Evolutionary conservation across 371 early-diverging fungal species (phyloP).

Genomic region (Choanephora cucurbitarum): DNA sequence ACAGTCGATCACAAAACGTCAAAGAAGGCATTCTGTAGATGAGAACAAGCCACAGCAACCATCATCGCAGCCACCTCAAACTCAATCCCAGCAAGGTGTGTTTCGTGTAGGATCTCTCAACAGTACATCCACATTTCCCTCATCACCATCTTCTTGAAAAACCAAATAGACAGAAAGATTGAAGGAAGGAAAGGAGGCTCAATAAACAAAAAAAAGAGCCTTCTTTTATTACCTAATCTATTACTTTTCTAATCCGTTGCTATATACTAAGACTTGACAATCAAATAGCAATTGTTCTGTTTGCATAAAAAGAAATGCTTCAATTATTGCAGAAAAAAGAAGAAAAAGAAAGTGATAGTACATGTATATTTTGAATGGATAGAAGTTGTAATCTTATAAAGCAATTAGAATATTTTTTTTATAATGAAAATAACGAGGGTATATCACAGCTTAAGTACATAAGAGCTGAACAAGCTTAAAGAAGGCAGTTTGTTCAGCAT

Average conservation of each 20-base stretch:
- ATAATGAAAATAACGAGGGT: background rate
- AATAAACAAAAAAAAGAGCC: too few species aligned
- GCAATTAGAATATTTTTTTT: background rate
- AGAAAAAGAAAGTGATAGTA: too few species aligned
- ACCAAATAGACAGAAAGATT: background rate
- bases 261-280: too few species aligned
- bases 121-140: background rate
- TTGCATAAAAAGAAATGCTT: too few species aligned
- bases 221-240: background rate
- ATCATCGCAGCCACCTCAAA: conserved; percentile 10
- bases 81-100: conserved; percentile 14
- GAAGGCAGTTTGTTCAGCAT: conserved; percentile 14
- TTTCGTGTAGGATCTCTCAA: conserved; percentile 18
- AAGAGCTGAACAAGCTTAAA: conserved; percentile 3
- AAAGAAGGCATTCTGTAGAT: conserved; percentile 40
- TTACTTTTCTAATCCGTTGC: background rate
- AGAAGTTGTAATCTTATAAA: too few species aligned
- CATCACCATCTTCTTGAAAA: background rate
- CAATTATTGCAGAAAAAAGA: too few species aligned
- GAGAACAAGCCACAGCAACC: conserved; percentile 12
- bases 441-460: too few species aligned
- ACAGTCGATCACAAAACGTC: conserved; percentile 35
- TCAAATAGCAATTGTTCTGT: too few species aligned
- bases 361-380: too few species aligned
- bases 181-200: too few species aligned